Percentiles rank a stretch among this genome's conserved stretches.
phyloP scores from a whole-genome alignment of 1,284 basidiomycete genomes.

The Cryptococcus floricola region DNA sequence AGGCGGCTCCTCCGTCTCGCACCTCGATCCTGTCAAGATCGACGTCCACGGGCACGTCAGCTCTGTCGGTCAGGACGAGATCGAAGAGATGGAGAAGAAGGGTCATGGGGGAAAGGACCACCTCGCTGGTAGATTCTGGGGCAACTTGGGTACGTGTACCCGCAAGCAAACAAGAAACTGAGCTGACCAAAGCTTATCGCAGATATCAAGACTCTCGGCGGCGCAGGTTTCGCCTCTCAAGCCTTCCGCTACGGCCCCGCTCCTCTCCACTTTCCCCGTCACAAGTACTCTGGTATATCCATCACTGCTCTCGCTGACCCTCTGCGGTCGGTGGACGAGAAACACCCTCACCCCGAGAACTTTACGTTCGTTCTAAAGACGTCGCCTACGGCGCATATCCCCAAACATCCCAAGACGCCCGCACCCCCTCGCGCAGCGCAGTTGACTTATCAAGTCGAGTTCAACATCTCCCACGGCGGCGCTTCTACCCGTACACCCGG shows the following conservation, averaged over 20 bases:
- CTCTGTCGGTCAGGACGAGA: neutral
- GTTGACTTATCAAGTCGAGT: constrained; percentile 50
- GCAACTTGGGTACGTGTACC: constrained; percentile 26
- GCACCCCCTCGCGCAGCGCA: constrained; percentile 33
- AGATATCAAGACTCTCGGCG: constrained; percentile 53
- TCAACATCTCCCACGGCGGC: constrained; percentile 24
- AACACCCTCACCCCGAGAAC: constrained; percentile 14
- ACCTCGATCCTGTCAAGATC: constrained; percentile 36
- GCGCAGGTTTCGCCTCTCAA: constrained; percentile 55
- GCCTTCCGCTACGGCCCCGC: constrained; percentile 38
- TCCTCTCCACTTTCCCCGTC: constrained; percentile 28
- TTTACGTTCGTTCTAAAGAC: constrained; percentile 51
- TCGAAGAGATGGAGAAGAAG: constrained; percentile 2
- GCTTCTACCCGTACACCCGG: neutral
- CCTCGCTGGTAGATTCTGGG: constrained; percentile 32
- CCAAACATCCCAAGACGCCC: constrained; percentile 43
- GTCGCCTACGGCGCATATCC: constrained; percentile 15
- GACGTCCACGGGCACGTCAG: neutral
- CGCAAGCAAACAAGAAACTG: neutral
- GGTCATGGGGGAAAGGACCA: neutral
- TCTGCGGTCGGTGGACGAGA: neutral
- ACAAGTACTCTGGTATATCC: constrained; percentile 26
- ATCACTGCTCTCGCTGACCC: constrained; percentile 21
- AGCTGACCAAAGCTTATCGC: neutral
- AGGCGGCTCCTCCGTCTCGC: constrained; percentile 50